phyloP scores from a whole-genome alignment of 2,329 filamentous ascomycete genomes.

The Chaetothyriales sp. region DNA sequence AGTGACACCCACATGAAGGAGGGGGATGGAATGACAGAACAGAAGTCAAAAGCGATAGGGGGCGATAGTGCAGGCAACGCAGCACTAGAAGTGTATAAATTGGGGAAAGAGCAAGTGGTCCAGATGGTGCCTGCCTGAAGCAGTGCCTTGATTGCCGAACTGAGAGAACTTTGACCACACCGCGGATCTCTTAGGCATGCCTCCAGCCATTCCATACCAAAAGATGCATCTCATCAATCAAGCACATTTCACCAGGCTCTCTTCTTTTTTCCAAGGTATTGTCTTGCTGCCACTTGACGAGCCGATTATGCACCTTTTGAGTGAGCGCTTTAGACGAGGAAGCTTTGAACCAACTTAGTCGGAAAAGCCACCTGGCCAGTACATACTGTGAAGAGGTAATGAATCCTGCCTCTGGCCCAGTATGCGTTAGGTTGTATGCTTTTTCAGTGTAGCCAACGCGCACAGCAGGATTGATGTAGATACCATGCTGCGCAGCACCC shows the following conservation, averaged over 20 bases:
- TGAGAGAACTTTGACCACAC: no score
- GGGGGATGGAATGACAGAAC: no score
- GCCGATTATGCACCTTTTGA: constrained; percentile 27
- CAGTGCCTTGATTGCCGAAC: no score
- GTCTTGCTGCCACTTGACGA: constrained; percentile 25
- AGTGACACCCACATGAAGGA: no score
- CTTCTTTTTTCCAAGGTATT: constrained; percentile 19
- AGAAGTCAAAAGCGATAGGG: no score
- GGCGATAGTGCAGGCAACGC: no score
- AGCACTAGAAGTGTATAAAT: no score
- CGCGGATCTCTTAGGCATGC: constrained; percentile 28
- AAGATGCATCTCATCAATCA: constrained; percentile 51
- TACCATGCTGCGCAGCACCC: constrained; percentile 16
- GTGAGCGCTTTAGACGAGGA: constrained; percentile 22
- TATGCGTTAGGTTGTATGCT: constrained; percentile 29
- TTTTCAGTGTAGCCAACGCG: constrained; percentile 26
- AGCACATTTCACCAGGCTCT: constrained; percentile 39
- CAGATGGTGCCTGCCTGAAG: no score
- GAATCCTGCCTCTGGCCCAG: constrained; percentile 26
- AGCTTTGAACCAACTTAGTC: constrained; percentile 29
- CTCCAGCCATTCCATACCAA: constrained; percentile 45
- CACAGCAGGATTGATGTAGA: constrained; percentile 29
- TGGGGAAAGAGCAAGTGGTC: no score
- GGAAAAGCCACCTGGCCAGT: constrained; percentile 46
- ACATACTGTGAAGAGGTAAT: constrained; percentile 37